Evolutionary conservation across 768 basidiomycete genomes (phyloP).

Genomic region (Termitomyces bulborhizus): DNA sequence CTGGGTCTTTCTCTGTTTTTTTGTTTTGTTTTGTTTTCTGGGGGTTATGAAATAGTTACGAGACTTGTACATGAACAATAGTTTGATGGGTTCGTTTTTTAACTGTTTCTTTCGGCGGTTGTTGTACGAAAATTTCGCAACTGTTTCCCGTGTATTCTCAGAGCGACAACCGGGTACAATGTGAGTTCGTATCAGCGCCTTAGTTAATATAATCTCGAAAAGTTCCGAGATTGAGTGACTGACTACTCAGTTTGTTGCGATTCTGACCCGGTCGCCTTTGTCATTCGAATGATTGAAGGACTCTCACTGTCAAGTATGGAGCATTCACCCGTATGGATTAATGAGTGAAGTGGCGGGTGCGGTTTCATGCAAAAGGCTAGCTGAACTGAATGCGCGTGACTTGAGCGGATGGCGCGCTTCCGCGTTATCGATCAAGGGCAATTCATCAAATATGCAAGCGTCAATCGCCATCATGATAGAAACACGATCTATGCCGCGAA

Average conservation of each 20-base stretch:
- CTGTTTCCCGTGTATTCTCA: conserved; percentile 1
- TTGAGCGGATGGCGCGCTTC: too few species aligned
- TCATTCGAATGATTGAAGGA: not conserved
- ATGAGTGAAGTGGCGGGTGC: too few species aligned
- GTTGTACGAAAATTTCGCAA: conserved; percentile 1
- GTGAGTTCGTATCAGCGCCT: too few species aligned
- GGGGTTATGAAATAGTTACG: not conserved
- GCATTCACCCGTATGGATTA: conserved; percentile 4
- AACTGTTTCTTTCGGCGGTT: too few species aligned
- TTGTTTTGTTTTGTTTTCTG: not conserved
- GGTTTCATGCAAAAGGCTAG: not conserved
- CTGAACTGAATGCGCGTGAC: conserved; percentile 2
- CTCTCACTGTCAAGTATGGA: not conserved
- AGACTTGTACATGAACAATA: not conserved
- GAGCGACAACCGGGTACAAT: not conserved
- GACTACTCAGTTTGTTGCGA: not conserved
- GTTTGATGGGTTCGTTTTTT: not conserved
- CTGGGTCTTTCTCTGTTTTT: not conserved
- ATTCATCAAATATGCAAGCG: too few species aligned
- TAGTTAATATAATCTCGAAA: conserved; percentile 5
- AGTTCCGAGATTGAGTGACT: conserved; percentile 6
- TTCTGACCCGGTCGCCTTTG: too few species aligned
- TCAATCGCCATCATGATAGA: too few species aligned
- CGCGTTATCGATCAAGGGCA: too few species aligned
- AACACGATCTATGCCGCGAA: too few species aligned